These are phyloP conservation scores for Eurotiales sp. DNA, from an alignment of 2,329 filamentous ascomycete species.

Conservation along the genomic window DNA sequence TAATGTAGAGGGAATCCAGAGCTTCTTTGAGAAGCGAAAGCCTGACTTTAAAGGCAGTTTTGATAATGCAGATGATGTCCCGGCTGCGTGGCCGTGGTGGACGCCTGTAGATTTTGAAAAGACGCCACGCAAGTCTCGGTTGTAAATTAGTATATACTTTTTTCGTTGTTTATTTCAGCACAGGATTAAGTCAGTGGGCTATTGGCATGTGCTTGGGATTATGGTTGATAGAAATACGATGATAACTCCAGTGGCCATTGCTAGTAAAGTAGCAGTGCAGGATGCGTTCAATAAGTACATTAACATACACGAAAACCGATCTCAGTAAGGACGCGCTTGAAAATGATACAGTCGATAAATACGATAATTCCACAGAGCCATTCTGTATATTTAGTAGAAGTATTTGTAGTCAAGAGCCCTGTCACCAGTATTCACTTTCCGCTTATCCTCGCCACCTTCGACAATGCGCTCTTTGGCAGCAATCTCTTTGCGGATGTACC, in stretches of 20 bases:
- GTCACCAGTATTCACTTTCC: constrained; percentile 47
- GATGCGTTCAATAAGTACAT: too few relatives aligned
- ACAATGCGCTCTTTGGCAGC: constrained; percentile 36
- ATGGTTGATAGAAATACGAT: too few relatives aligned
- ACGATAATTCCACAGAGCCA: too few relatives aligned
- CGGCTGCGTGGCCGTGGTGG: constrained; percentile 12
- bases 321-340: too few relatives aligned
- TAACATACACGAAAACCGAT: too few relatives aligned
- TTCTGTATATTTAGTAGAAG: constrained; percentile 35
- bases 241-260: too few relatives aligned
- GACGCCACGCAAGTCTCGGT: constrained; percentile 3
- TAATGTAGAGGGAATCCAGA: constrained; percentile 59
- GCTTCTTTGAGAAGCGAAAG: constrained; percentile 61
- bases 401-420: constrained; percentile 48
- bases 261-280: too few relatives aligned
- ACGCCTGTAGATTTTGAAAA: constrained; percentile 2
- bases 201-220: too few relatives aligned
- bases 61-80: constrained; percentile 11
- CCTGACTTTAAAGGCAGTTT: constrained; percentile 54
- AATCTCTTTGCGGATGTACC: constrained; percentile 45
- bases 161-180: too few relatives aligned
- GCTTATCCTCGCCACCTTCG: constrained; percentile 41
- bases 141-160: constrained; percentile 1
- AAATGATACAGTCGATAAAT: neutral
- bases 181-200: too few relatives aligned